A percentile compares a stretch with the other conserved stretches of the same genome.
phyloP scores from a whole-genome alignment of 371 early-diverging fungal genomes.

The Mucor irregularis region DNA sequence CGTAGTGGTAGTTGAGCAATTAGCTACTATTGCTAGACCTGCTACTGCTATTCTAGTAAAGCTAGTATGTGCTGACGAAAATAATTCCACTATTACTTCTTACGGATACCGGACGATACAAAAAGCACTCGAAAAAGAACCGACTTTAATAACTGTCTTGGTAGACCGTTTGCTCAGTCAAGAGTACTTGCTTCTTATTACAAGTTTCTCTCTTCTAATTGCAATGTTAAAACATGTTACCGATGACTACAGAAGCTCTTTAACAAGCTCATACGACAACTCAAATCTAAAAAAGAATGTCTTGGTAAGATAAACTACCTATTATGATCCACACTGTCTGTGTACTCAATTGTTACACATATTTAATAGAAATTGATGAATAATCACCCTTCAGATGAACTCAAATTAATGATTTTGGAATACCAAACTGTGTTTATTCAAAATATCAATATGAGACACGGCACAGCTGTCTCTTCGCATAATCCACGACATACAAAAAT shows the following conservation, averaged over 20 bases:
- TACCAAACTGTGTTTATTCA: conserved; percentile 66
- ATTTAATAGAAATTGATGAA: conserved; percentile 56
- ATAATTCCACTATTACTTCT: conserved; percentile 5
- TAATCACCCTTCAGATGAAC: conserved; percentile 60
- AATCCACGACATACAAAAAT: conserved; percentile 52
- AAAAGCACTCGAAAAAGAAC: conserved; percentile 50
- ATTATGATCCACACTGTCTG: neutral
- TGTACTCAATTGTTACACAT: neutral
- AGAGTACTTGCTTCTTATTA: conserved; percentile 67
- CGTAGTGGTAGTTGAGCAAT: conserved; percentile 63
- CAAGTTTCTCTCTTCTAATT: conserved; percentile 65
- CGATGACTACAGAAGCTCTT: conserved; percentile 50
- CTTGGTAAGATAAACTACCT: conserved; percentile 30
- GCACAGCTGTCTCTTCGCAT: conserved; percentile 51
- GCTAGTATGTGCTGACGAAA: conserved; percentile 53
- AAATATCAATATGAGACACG: conserved; percentile 55
- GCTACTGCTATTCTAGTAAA: conserved; percentile 72
- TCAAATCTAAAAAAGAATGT: conserved; percentile 48
- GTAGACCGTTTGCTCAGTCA: conserved; percentile 64
- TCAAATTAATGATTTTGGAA: conserved; percentile 62
- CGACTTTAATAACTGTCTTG: conserved; percentile 56
- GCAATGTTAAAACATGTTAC: conserved; percentile 65
- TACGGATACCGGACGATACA: conserved; percentile 42
- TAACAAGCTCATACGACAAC: conserved; percentile 50
- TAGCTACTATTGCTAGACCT: conserved; percentile 74